Evolutionary conservation across 1,284 basidiomycete genomes (phyloP).

Genomic region (Cystobasidiaceae sp.): DNA sequence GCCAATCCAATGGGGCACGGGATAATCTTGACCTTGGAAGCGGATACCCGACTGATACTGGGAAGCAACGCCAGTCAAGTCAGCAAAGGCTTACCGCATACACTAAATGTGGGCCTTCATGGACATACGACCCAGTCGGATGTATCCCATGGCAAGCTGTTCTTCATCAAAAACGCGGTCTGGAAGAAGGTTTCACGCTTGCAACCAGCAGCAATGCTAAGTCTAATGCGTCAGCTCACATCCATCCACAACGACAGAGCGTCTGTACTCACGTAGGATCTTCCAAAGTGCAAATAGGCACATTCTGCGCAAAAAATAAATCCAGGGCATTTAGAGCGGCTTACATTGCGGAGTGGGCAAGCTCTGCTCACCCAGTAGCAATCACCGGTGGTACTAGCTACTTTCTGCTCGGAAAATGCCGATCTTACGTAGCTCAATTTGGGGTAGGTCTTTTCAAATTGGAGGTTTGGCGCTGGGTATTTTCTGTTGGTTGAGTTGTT

Average conservation of each 20-base stretch:
- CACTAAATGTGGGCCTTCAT: too few species aligned
- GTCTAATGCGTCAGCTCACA: neutral
- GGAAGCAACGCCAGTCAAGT: neutral
- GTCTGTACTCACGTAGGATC: too few species aligned
- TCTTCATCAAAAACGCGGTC: neutral
- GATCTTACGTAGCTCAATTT: neutral
- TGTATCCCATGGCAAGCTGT: neutral
- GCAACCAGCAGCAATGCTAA: neutral
- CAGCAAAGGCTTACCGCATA: too few species aligned
- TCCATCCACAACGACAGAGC: too few species aligned
- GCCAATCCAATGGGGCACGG: neutral
- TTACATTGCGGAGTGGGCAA: neutral
- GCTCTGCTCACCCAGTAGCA: neutral
- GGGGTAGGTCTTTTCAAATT: neutral
- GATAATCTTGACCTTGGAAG: neutral
- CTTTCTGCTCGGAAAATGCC: neutral
- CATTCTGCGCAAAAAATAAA: neutral
- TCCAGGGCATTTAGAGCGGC: neutral
- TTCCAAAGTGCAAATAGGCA: neutral
- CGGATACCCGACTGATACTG: neutral
- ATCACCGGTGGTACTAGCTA: neutral
- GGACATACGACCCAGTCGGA: too few species aligned
- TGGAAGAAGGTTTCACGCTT: neutral
- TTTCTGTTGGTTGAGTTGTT: neutral
- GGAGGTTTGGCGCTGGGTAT: neutral